These are phyloP conservation scores for Ophiostoma quercus DNA, from an alignment of 2,329 filamentous ascomycete species.

Conservation along the genomic window DNA sequence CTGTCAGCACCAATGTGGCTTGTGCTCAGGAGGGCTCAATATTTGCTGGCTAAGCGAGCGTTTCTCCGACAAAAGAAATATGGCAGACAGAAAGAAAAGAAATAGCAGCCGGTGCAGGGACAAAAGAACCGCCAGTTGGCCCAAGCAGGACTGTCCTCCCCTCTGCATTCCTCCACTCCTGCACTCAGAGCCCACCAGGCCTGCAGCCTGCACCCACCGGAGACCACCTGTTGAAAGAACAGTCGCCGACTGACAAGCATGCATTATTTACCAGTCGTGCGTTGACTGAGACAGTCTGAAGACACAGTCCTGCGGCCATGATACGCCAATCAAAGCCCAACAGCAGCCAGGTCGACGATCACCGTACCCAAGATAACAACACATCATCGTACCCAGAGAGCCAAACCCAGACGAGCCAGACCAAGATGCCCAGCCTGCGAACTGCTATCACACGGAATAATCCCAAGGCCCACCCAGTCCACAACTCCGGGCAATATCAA, in stretches of 20 bases:
- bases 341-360: neutral
- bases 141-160: neutral
- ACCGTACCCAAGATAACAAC: neutral
- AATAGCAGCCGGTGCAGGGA: neutral
- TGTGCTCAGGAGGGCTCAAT: neutral
- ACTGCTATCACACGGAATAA: conserved; percentile 1
- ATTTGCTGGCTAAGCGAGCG: neutral
- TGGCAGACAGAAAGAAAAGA: neutral
- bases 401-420: neutral
- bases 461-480: neutral
- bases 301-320: neutral
- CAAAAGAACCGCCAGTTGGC: neutral
- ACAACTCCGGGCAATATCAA: neutral
- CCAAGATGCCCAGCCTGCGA: neutral
- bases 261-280: neutral
- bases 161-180: neutral
- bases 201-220: neutral
- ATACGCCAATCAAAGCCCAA: neutral
- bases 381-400: neutral
- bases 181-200: neutral
- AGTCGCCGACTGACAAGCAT: neutral
- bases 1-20: neutral
- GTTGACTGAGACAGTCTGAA: neutral
- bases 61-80: neutral
- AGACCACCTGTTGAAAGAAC: neutral